Base-by-base conservation (phyloP, 345 rosid genomes). In the Lumnitzera racemosa region DNA sequence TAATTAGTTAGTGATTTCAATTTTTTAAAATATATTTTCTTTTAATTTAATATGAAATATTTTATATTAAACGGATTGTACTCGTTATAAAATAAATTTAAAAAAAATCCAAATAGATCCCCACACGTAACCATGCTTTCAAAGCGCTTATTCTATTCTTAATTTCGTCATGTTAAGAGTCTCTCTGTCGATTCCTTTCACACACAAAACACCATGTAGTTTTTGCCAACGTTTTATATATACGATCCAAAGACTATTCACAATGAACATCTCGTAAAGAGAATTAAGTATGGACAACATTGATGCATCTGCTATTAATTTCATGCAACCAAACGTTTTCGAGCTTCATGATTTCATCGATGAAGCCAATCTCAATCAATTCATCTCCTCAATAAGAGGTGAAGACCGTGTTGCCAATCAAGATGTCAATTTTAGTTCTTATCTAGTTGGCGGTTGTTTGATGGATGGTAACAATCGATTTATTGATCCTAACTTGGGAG, bases 361-460 rank as follows among this genome's bases (percentile, higher is more conserved):
- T 9, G 83, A 76, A 25, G 81, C 86, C 50, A 78, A 78, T 50
- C 80, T 86, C 24, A 77, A 83, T 53, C 90, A 78, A 41, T 84
- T 86, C 77, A 66, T 81, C 47, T 64, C 77, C 53, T 76, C 77
- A 46, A 77, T 84, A 15, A 78, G 79, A 17, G 88, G 88, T 16
- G 90, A 81, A 55, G 74, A 59, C 5, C 67, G 75, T 2, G 72
- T 67, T 47, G 58, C 77, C 0, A 24, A 66, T 46, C 53, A 62
- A 0, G 67, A 55, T 52, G 74, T 78, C 49, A 64, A 47, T 47
- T 63, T 46, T 13, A 83, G 76, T 62, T 66, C 58, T 17, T 76
- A 66, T 31, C 63, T 76, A 20, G 20, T 71, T 55, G 71, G 66
- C 58, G 80, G 71, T 46, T 67, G 55, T 55, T 71, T 70, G 25